Evolutionary conservation across 192 early-diverging fungal species (phyloP).

Genomic region (Physocladia obscura): DNA sequence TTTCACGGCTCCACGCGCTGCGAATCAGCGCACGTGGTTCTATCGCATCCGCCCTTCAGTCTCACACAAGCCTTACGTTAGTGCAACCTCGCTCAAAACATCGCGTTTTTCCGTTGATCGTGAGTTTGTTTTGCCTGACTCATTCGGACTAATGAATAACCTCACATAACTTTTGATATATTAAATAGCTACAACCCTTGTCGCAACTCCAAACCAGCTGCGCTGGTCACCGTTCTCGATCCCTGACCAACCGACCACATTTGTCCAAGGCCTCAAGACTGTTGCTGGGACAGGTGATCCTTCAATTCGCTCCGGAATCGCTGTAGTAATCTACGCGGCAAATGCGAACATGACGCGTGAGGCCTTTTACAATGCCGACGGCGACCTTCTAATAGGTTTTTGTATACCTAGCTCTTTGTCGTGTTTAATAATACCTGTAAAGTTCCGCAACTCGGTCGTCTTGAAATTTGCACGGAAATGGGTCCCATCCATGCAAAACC

Average conservation of each 20-base stretch:
- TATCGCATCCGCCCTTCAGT: constrained; percentile 95
- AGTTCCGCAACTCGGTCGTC: constrained; percentile 89
- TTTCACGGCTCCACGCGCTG: constrained; percentile 75
- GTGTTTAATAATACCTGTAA: background rate
- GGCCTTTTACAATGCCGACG: constrained; percentile 89
- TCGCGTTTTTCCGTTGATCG: background rate
- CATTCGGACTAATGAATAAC: too few species aligned
- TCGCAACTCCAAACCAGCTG: constrained; percentile 80
- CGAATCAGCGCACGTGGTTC: constrained; percentile 85
- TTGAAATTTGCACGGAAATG: constrained; percentile 89
- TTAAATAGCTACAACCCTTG: constrained; percentile 42
- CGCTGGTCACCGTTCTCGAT: constrained; percentile 90
- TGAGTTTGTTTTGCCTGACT: too few species aligned
- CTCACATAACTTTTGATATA: constrained; percentile 56
- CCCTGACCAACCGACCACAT: constrained; percentile 59
- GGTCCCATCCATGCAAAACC: constrained; percentile 79
- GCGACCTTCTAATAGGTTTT: constrained; percentile 83
- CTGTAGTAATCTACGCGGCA: constrained; percentile 79
- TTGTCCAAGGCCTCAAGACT: constrained; percentile 82
- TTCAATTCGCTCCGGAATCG: constrained; percentile 72
- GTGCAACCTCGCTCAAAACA: background rate
- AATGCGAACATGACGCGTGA: constrained; percentile 71
- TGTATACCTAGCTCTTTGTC: background rate
- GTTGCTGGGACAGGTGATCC: constrained; percentile 86
- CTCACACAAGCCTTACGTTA: constrained; percentile 70